Base-by-base conservation (phyloP, 768 basidiomycete species). In the Tulasnella sp. region DNA sequence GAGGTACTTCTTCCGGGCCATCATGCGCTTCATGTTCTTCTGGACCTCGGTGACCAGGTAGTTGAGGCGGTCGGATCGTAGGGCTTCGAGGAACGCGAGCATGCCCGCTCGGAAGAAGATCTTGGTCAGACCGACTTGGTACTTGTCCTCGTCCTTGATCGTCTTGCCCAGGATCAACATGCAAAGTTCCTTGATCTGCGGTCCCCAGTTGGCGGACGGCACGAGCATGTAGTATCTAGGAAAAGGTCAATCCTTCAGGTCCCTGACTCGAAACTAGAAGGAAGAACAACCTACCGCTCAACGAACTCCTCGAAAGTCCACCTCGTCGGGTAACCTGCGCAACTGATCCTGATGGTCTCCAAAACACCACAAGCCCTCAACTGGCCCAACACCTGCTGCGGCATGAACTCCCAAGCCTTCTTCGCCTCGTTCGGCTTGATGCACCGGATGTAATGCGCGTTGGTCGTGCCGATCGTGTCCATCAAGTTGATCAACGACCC, bases 301-400 rank as follows among this genome's bases (percentile, higher is more conserved):
- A 95, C 98, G 83, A 99, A 99, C 84, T 99, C 98, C 83, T 96
- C 96, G 81, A 98, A 99, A 4, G 92, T 95, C 98, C 98, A 99
- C 44, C 98, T 89, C 16, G 95, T 95, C 39, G 98, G 98, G 85
- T 99, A 99, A 42, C 98, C 98, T 67, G 98, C 98, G 84, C 98
- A 99, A 85, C 94, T 96, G 83, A 99, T 99, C 77, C 96, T 90
- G 82, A 99, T 99, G 4, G 98, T 99, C 85, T 99, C 98, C 57
- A 99, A 88, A 76, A 99, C 98, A 91, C 98, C 98, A 84, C 98
- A 99, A 77, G 98, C 98, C 70, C 98, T 90, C 39, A 99, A 86
- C 83, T 99, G 98, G 26, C 94, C 91, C 67, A 99, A 85, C 20
- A 99, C 98, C 83, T 99, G 96, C 81, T 96, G 94, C 42, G 96